Evolutionary conservation across 2,329 filamentous ascomycete species (phyloP).

Genomic region (Ceratocystis huliohia): DNA sequence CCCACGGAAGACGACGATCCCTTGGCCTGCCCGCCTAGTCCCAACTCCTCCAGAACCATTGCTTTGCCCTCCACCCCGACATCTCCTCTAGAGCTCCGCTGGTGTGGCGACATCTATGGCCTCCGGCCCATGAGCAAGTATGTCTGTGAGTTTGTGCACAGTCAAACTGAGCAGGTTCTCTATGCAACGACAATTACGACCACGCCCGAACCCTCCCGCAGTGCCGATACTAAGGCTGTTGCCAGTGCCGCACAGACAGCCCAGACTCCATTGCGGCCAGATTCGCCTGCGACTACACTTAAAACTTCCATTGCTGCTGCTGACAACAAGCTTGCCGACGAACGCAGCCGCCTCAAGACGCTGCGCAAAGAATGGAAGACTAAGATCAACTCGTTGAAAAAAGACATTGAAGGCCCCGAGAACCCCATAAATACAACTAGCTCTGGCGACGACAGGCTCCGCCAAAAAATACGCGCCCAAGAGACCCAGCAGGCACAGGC

Average conservation of each 20-base stretch:
- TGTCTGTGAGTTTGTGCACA: constrained; percentile 64
- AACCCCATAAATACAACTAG: constrained; percentile 55
- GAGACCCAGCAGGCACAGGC: constrained; percentile 58
- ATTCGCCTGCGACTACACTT: constrained; percentile 64
- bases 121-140: constrained; percentile 63
- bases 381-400: constrained; percentile 52
- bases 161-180: constrained; percentile 49
- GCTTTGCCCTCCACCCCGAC: constrained; percentile 23
- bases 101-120: constrained; percentile 59
- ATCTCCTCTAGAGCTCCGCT: constrained; percentile 37
- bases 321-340: constrained; percentile 57
- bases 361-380: constrained; percentile 63
- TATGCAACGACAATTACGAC: constrained; percentile 63
- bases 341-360: constrained; percentile 55
- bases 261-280: constrained; percentile 54
- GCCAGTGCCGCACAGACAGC: constrained; percentile 24
- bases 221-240: constrained; percentile 25
- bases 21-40: constrained; percentile 1
- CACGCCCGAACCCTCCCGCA: constrained; percentile 35
- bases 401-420: constrained; percentile 59
- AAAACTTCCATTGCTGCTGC: constrained; percentile 62
- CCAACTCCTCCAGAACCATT: not conserved
- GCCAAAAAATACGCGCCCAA: constrained; percentile 63
- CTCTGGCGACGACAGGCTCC: constrained; percentile 61
- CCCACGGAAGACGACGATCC: constrained; percentile 24